A percentile compares a stretch with the other conserved stretches of the same genome.
Evolutionary conservation across 2,329 filamentous ascomycete genomes (phyloP).

Genomic region (Apiospora rasikravindrae): DNA sequence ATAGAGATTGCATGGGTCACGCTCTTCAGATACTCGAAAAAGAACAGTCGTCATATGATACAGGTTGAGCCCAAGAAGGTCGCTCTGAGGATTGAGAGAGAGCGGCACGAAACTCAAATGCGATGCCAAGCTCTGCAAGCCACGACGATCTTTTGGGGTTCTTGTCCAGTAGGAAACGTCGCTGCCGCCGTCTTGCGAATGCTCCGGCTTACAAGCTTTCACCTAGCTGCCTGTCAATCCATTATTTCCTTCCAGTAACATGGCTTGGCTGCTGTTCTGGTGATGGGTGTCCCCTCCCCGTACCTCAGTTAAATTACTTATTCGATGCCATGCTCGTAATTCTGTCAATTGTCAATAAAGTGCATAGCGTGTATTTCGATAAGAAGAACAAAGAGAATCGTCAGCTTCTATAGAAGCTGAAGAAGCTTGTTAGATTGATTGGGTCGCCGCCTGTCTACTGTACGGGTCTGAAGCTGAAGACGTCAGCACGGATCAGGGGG

Average conservation of each 20-base stretch:
- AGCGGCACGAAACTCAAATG: conserved; percentile 15
- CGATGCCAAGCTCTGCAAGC: conserved; percentile 8
- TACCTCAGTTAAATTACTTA: neutral
- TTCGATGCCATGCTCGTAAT: neutral
- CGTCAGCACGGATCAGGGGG: conserved; percentile 8
- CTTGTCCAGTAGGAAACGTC: neutral
- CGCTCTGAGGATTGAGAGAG: neutral
- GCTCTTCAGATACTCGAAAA: neutral
- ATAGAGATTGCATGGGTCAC: neutral
- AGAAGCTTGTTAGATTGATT: conserved; percentile 4
- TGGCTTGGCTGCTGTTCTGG: neutral
- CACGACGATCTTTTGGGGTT: neutral
- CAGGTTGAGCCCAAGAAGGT: neutral
- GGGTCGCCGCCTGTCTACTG: neutral
- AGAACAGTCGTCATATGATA: conserved; percentile 3
- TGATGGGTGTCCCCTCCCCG: neutral
- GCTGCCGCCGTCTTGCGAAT: neutral
- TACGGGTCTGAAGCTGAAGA: conserved; percentile 9
- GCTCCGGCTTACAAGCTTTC: conserved; percentile 2
- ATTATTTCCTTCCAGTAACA: neutral
- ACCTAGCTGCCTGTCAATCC: conserved; percentile 3
- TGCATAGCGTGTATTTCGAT: neutral
- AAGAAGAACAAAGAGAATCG: neutral
- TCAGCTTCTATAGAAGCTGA: neutral
- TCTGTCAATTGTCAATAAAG: neutral